A percentile compares a stretch with the other conserved stretches of the same genome.
These are phyloP conservation scores for Termitomyces sp. DNA, from an alignment of 768 basidiomycete species.

Conservation along the genomic window DNA sequence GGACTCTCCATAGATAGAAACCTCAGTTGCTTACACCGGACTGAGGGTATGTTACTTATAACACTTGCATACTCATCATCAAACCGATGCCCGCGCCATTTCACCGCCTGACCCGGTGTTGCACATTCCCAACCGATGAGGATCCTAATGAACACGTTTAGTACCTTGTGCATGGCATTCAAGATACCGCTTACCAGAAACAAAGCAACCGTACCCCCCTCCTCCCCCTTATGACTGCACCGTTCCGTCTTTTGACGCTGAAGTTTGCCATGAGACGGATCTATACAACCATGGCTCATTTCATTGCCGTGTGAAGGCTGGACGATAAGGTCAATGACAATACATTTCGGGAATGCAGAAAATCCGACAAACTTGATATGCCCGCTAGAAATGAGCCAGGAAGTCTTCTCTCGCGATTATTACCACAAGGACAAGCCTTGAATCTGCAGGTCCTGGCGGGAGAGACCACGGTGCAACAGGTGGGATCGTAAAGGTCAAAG, in stretches of 20 bases:
- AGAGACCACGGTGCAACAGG: background rate
- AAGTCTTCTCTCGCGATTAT: background rate
- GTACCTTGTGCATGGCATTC: background rate
- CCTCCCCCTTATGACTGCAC: background rate
- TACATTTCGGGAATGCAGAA: background rate
- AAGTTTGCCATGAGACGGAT: background rate
- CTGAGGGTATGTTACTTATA: constrained; percentile 1
- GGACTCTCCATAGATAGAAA: no score
- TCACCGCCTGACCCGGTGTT: background rate
- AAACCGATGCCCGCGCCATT: background rate
- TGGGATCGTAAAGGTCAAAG: background rate
- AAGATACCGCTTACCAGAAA: background rate
- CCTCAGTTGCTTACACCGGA: constrained; percentile 24
- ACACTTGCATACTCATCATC: constrained; percentile 2
- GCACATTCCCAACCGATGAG: background rate
- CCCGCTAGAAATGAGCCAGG: background rate
- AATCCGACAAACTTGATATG: background rate
- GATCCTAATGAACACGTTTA: background rate
- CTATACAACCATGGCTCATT: background rate
- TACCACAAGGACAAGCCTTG: no score
- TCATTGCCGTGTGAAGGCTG: background rate
- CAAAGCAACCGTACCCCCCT: background rate
- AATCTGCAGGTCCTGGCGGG: background rate
- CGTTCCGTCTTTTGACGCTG: background rate
- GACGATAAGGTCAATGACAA: background rate